A percentile compares a stretch with the other conserved stretches of the same genome.
phyloP scores from a whole-genome alignment of 1,139 yeast genomes.

The Hemisphaericaspora lyxosophila region DNA sequence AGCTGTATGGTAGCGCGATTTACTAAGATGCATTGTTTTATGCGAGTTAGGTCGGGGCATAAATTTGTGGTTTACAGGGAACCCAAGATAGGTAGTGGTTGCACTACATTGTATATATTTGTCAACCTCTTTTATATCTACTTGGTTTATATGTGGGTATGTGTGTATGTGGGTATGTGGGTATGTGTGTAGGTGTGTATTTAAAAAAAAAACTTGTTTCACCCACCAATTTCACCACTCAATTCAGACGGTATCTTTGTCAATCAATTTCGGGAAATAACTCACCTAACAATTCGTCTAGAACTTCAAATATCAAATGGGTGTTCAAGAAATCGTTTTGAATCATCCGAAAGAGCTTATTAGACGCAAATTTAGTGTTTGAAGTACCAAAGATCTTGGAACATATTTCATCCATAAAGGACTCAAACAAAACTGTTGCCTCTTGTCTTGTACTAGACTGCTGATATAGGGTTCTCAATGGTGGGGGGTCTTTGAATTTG shows the following conservation, averaged over 20 bases:
- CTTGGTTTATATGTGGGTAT: too few species aligned
- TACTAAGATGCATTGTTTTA: too few species aligned
- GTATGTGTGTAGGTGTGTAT: too few species aligned
- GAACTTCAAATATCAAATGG: conserved; percentile 57
- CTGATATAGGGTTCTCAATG: conserved; percentile 49
- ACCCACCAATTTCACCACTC: too few species aligned
- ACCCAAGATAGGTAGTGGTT: too few species aligned
- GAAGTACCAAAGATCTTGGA: conserved; percentile 74
- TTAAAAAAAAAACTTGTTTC: too few species aligned
- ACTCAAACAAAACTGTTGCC: conserved; percentile 55
- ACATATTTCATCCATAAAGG: conserved; percentile 62
- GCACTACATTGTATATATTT: too few species aligned
- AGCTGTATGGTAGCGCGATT: too few species aligned
- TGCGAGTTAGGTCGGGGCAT: too few species aligned
- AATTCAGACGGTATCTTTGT: background rate
- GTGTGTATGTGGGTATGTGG: too few species aligned
- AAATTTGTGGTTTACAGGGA: too few species aligned
- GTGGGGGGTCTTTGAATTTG: conserved; percentile 45
- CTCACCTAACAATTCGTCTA: conserved; percentile 32
- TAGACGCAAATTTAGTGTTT: conserved; percentile 64
- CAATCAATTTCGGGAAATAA: conserved; percentile 24
- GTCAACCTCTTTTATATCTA: too few species aligned
- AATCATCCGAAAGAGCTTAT: conserved; percentile 59
- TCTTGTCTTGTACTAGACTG: conserved; percentile 56
- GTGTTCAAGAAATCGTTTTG: conserved; percentile 75